phyloP scores from a whole-genome alignment of 805 yeast species.

The Ogataea populi-albae region DNA sequence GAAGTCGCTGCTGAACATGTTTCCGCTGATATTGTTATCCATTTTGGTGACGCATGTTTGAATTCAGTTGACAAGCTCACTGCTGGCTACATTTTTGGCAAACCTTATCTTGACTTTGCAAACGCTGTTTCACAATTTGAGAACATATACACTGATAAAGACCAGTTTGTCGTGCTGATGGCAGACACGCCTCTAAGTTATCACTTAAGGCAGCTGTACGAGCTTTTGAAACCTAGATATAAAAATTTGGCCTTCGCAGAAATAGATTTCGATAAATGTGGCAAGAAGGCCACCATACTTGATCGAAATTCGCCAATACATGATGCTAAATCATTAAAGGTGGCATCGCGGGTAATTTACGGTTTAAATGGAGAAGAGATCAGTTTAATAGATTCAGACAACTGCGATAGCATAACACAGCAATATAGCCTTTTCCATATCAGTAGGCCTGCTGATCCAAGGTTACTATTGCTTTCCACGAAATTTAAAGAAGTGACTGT shows the following conservation, averaged over 20 bases:
- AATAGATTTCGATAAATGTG: constrained; percentile 32
- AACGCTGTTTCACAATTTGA: constrained; percentile 39
- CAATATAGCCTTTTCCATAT: constrained; percentile 67
- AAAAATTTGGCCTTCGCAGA: constrained; percentile 38
- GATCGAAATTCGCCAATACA: constrained; percentile 17
- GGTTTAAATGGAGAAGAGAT: constrained; percentile 25
- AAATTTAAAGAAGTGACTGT: constrained; percentile 54
- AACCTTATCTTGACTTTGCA: constrained; percentile 50
- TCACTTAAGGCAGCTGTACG: constrained; percentile 40
- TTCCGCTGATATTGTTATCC: constrained; percentile 77
- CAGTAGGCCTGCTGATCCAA: constrained; percentile 72
- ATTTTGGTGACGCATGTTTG: constrained; percentile 93
- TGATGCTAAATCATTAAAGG: constrained; percentile 13
- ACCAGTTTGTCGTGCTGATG: constrained; percentile 57
- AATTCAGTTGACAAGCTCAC: constrained; percentile 72
- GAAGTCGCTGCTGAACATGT: constrained; percentile 97
- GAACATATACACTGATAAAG: constrained; percentile 37
- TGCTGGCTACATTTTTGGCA: constrained; percentile 78
- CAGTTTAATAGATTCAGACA: constrained; percentile 24
- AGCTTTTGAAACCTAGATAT: constrained; percentile 31
- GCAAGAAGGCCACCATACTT: constrained; percentile 22
- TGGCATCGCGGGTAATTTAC: constrained; percentile 33
- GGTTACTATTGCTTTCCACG: constrained; percentile 72
- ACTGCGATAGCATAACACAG: constrained; percentile 31
- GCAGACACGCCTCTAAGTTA: constrained; percentile 68